phyloP scores from a whole-genome alignment of 2,329 filamentous ascomycete genomes.

The Cryphonectria parasitica region DNA sequence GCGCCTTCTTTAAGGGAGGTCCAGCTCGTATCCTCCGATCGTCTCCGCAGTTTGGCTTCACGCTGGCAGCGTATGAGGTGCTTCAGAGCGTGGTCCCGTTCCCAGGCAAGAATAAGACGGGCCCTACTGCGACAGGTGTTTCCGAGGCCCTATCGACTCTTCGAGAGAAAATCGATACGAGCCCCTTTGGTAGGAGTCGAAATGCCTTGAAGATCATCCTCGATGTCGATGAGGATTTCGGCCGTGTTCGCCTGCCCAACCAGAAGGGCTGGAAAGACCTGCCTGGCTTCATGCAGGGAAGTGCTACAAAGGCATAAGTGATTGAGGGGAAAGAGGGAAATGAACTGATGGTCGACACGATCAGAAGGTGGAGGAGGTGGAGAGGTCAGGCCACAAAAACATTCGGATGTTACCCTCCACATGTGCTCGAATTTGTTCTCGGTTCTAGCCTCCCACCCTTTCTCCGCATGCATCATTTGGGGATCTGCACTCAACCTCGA shows the following conservation, averaged over 20 bases:
- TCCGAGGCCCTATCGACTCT: slow-evolving; percentile 67
- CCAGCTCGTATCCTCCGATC: slow-evolving; percentile 93
- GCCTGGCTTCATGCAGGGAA: slow-evolving; percentile 53
- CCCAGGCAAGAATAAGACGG: slow-evolving; percentile 64
- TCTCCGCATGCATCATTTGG: slow-evolving; percentile 16
- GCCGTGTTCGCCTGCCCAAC: slow-evolving; percentile 66
- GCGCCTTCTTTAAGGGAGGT: slow-evolving; percentile 97
- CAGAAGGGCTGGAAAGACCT: slow-evolving; percentile 57
- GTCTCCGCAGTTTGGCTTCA: slow-evolving; percentile 97
- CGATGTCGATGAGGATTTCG: slow-evolving; percentile 93
- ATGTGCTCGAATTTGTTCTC: background rate
- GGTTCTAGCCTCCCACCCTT: slow-evolving; percentile 11
- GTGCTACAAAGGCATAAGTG: slow-evolving; percentile 28
- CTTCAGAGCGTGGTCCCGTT: slow-evolving; percentile 80
- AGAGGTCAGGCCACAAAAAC: slow-evolving; percentile 25
- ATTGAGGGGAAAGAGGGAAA: background rate
- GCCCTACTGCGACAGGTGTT: slow-evolving; percentile 60
- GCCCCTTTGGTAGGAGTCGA: slow-evolving; percentile 66
- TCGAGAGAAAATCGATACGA: slow-evolving; percentile 60
- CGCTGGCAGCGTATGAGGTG: slow-evolving; percentile 91
- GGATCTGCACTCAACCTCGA: background rate
- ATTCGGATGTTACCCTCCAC: slow-evolving; percentile 27
- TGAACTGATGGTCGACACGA: slow-evolving; percentile 10
- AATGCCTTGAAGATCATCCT: slow-evolving; percentile 96
- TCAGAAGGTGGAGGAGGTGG: slow-evolving; percentile 8